Evolutionary conservation across 371 early-diverging fungal species (phyloP), one percentile per base, ranked within the genome.

Genomic region (Haplosporangium sp.): DNA sequence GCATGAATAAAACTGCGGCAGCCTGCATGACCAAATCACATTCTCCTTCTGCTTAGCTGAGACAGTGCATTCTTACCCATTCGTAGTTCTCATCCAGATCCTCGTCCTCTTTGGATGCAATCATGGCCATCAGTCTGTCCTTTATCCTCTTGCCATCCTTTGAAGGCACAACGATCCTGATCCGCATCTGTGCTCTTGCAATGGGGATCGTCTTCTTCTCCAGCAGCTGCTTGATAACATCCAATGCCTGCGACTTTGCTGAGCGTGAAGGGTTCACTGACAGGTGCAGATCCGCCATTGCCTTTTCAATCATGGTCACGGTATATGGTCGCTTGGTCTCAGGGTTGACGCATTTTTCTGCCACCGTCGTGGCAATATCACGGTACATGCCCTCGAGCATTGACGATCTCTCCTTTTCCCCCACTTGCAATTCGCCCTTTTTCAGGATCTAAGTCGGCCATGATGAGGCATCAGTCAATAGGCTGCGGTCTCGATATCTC

Each of bases 261-360:
- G 89, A 94, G 48, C 91, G 86, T 67, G 94, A 96, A 1, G 94
- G 90, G 74, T 96, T 93, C 55, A 97, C 91, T 54, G 93, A 93
- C 68, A 93, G 90, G 75, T 98, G 98, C 16, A 98, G 82, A 63
- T 98, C 97, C 5, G 87, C 86, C 93, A 99, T 94, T 14, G 96
- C 94, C 83, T 98, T 97, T 80, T 99, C 99, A 63, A 99, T 96
- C 93, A 98, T 96, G 14, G 96, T 93, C 42, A 95, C 93, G 0
- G 99, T 93, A 66, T 99, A 97, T 1, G 98, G 97, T 54, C 96
- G 88, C 77, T 95, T 95, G 7, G 97, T 97, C 52, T 91, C 89
- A 18, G 99, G 98, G 73, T 99, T 97, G 69, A 99, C 91, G 70
- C 96, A 96, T 69, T 94, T 95, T 46, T 96, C 96, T 4, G 97